Evolutionary conservation across 371 early-diverging fungal species (phyloP).

Genomic region (Catenaria anguillulae): DNA sequence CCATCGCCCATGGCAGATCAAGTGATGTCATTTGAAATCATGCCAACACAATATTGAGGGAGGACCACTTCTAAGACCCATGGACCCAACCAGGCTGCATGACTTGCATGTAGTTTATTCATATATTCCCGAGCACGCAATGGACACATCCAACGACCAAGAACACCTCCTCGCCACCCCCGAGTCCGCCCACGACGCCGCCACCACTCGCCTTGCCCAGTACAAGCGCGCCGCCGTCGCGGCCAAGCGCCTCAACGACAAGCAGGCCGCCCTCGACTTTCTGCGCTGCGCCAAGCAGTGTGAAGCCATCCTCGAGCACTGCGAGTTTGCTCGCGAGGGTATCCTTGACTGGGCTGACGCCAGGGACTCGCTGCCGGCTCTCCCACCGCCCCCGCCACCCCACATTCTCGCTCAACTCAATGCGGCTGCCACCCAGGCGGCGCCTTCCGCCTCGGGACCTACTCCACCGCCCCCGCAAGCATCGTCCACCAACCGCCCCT

Average conservation of each 20-base stretch:
- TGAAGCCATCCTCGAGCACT: conserved; percentile 20
- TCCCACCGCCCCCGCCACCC: conserved; percentile 23
- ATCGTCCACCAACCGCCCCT: conserved; percentile 15
- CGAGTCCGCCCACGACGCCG: not conserved
- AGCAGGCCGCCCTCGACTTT: conserved; percentile 36
- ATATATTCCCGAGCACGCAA: too few species aligned
- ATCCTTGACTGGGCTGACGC: conserved; percentile 17
- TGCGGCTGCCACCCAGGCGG: not conserved
- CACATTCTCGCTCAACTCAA: conserved; percentile 9
- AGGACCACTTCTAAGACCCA: too few species aligned
- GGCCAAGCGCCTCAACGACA: conserved; percentile 35
- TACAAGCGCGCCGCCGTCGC: conserved; percentile 46
- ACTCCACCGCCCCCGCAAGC: conserved; percentile 11
- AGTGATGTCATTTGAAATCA: too few species aligned
- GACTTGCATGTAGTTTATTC: too few species aligned
- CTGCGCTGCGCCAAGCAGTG: conserved; percentile 29
- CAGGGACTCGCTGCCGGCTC: conserved; percentile 26
- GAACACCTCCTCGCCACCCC: too few species aligned
- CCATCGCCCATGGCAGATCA: too few species aligned
- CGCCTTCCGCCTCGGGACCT: conserved; percentile 1
- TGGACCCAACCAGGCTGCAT: too few species aligned
- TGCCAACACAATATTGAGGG: too few species aligned
- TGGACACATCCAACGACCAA: too few species aligned
- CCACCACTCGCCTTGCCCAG: conserved; percentile 26
- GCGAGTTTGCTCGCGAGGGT: conserved; percentile 24